Evolutionary conservation across 768 basidiomycete species (phyloP).

Genomic region (Gymnopilus dilepis): DNA sequence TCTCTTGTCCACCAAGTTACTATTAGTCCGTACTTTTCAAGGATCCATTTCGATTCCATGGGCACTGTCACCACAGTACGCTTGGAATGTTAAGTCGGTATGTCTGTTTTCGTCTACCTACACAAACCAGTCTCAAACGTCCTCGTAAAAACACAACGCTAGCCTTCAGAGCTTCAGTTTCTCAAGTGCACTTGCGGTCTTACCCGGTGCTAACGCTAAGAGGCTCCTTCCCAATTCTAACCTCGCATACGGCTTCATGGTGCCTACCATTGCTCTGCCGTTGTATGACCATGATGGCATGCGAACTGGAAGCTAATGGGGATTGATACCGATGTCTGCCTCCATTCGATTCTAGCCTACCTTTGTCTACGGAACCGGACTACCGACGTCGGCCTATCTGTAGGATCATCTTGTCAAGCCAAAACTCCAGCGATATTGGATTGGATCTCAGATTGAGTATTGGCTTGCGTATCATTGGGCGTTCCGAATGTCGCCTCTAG

Average conservation of each 20-base stretch:
- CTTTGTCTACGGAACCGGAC: neutral
- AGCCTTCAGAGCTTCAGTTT: neutral
- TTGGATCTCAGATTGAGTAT: neutral
- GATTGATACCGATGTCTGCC: conserved; percentile 6
- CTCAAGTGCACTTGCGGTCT: neutral
- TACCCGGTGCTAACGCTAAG: conserved; percentile 4
- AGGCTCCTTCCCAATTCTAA: neutral
- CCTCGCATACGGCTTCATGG: neutral
- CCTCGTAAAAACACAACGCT: neutral
- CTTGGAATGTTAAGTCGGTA: neutral
- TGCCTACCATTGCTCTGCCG: neutral
- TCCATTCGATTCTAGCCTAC: neutral
- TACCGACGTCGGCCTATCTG: neutral
- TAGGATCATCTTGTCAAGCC: neutral
- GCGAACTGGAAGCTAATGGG: conserved; percentile 2
- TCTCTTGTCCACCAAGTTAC: neutral
- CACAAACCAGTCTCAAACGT: neutral
- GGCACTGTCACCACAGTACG: neutral
- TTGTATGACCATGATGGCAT: neutral
- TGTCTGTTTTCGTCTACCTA: neutral
- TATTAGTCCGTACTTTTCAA: neutral
- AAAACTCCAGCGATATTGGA: neutral
- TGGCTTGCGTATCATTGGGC: neutral
- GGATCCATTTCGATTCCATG: neutral
- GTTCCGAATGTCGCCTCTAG: neutral